A percentile compares a stretch with the other conserved stretches of the same genome.
These are phyloP conservation scores for Lachnellula occidentalis DNA, from an alignment of 2,329 filamentous ascomycete species.

Conservation along the genomic window DNA sequence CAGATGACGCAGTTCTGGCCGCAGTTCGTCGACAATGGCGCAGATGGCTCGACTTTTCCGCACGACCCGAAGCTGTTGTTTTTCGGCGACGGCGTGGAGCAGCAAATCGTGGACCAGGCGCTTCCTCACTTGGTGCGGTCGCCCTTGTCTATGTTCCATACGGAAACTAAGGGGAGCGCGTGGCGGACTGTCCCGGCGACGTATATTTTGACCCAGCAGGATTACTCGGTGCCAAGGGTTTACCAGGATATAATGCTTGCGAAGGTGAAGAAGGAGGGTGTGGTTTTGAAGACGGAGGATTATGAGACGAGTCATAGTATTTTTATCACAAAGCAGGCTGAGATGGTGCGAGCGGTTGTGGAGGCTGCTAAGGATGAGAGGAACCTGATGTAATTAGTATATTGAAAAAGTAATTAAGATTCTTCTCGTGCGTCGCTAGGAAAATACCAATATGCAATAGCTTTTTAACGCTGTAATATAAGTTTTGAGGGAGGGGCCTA, in stretches of 20 bases:
- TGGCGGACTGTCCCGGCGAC: not conserved
- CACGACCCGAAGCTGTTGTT: not conserved
- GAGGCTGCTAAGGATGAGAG: not conserved
- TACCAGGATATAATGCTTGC: not conserved
- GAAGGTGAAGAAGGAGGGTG: not conserved
- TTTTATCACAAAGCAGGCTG: not conserved
- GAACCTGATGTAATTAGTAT: not conserved
- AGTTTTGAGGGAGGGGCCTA: no score
- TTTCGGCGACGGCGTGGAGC: not conserved
- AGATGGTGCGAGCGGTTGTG: not conserved
- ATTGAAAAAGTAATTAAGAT: no score
- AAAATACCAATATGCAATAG: no score
- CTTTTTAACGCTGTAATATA: no score
- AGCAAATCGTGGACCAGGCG: not conserved
- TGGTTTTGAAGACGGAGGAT: not conserved
- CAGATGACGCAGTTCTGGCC: not conserved
- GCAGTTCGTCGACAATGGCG: not conserved
- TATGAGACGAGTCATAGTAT: not conserved
- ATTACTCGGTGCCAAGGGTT: not conserved
- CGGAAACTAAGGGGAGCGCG: not conserved
- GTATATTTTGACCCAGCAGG: constrained; percentile 1
- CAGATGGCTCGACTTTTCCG: not conserved
- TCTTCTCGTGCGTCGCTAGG: no score
- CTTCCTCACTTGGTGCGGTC: not conserved
- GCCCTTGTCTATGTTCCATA: not conserved